phyloP scores from a whole-genome alignment of 495 filamentous ascomycete genomes.

The Tuber umbilicatum region DNA sequence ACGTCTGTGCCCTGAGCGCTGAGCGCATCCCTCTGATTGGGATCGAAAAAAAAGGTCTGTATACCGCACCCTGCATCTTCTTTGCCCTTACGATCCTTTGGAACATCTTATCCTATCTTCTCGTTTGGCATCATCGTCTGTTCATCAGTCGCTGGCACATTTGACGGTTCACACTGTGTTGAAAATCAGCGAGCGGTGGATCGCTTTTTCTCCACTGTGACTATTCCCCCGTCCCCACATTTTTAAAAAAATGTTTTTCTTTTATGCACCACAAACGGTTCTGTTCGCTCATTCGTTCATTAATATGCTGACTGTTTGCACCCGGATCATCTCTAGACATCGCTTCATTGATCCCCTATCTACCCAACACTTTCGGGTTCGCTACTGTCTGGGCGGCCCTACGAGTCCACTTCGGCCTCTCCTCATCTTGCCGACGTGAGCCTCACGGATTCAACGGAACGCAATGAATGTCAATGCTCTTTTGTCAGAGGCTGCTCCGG shows the following conservation, averaged over 20 bases:
- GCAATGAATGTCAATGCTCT: conserved; percentile 39
- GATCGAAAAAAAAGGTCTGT: conserved; percentile 25
- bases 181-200: not conserved
- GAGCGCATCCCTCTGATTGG: conserved; percentile 28
- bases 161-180: not conserved
- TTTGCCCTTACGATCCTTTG: conserved; percentile 9
- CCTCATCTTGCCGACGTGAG: not conserved
- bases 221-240: not conserved
- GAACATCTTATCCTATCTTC: conserved; percentile 8
- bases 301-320: conserved; percentile 1
- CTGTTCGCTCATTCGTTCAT: not conserved
- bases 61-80: conserved; percentile 6
- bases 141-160: conserved; percentile 19
- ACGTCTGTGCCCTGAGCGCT: conserved; percentile 25
- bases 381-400: not conserved
- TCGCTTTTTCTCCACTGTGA: conserved; percentile 4
- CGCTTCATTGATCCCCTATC: conserved; percentile 1
- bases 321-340: not conserved
- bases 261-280: not conserved
- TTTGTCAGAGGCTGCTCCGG: conserved; percentile 28
- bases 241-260: conserved; percentile 2
- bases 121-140: conserved; percentile 13
- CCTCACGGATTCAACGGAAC: conserved; percentile 1
- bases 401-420: conserved; percentile 3
- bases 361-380: conserved; percentile 1